Evolutionary conservation across 768 basidiomycete genomes (phyloP).

Genomic region (Amanita phalloides): DNA sequence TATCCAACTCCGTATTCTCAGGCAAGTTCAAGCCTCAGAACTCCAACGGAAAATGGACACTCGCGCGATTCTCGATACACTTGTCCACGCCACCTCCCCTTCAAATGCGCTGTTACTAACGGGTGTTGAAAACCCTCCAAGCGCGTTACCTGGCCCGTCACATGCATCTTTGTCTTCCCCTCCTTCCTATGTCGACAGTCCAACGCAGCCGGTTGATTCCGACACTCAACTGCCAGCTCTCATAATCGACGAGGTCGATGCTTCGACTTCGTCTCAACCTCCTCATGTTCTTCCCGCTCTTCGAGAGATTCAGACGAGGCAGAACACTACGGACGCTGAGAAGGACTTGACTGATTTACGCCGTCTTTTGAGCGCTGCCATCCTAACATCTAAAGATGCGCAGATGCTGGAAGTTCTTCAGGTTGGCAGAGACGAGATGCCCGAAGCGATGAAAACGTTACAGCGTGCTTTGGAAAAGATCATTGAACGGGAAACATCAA

Average conservation of each 20-base stretch:
- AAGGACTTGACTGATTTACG: conserved; percentile 47
- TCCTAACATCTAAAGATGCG: conserved; percentile 47
- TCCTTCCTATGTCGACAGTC: background rate
- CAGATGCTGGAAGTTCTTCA: conserved; percentile 56
- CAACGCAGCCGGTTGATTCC: conserved; percentile 8
- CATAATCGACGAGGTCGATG: conserved; percentile 2
- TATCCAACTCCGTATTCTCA: conserved; percentile 35
- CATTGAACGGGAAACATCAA: background rate
- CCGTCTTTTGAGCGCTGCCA: conserved; percentile 44
- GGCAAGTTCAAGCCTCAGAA: conserved; percentile 34
- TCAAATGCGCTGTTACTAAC: conserved; percentile 9
- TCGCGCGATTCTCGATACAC: conserved; percentile 20
- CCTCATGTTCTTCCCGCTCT: conserved; percentile 14
- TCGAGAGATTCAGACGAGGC: conserved; percentile 14
- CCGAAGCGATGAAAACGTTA: conserved; percentile 73
- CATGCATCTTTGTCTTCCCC: background rate
- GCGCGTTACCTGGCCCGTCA: background rate
- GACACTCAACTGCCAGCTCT: conserved; percentile 10
- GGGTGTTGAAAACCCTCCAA: conserved; percentile 2
- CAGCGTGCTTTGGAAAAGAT: conserved; percentile 47
- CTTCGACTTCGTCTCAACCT: background rate
- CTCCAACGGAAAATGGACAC: conserved; percentile 19
- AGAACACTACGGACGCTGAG: conserved; percentile 31
- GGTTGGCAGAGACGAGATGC: conserved; percentile 57
- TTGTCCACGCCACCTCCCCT: conserved; percentile 7